A percentile compares a stretch with the other conserved stretches of the same genome.
Evolutionary conservation across 108 stramenopile genomes (phyloP).

Genomic region (Pseudonitzschia delicatissima): DNA sequence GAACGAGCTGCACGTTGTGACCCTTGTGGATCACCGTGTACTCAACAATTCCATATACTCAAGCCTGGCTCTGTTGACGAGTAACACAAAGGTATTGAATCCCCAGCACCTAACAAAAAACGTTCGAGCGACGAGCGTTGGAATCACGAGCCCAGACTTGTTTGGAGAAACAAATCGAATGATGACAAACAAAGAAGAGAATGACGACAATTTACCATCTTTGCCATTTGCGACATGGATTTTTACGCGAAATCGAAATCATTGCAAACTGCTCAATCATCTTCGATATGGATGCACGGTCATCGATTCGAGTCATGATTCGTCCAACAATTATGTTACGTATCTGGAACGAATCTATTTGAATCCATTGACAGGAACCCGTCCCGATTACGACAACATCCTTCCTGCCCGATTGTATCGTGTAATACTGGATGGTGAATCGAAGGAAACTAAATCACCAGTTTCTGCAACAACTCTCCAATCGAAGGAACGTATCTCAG

Average conservation of each 20-base stretch:
- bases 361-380: slow-evolving; percentile 7
- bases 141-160: not conserved
- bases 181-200: not conserved
- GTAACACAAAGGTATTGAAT: not conserved
- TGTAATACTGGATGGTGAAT: not conserved
- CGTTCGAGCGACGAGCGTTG: not conserved
- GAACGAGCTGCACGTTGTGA: not conserved
- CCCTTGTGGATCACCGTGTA: not conserved
- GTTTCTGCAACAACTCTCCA: not conserved
- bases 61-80: not conserved
- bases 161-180: not conserved
- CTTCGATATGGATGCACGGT: not conserved
- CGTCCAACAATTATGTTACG: not conserved
- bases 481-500: not conserved
- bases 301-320: not conserved
- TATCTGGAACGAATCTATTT: slow-evolving; percentile 9
- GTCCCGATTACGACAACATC: not conserved
- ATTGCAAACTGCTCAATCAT: not conserved
- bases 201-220: not conserved
- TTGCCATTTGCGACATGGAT: not conserved
- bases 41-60: slow-evolving; percentile 2
- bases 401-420: not conserved
- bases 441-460: not conserved
- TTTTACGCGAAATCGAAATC: slow-evolving; percentile 4
- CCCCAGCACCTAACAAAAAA: not conserved